Base-by-base conservation (phyloP, 306 rosid genomes). In the Prinsepia uniflora region DNA sequence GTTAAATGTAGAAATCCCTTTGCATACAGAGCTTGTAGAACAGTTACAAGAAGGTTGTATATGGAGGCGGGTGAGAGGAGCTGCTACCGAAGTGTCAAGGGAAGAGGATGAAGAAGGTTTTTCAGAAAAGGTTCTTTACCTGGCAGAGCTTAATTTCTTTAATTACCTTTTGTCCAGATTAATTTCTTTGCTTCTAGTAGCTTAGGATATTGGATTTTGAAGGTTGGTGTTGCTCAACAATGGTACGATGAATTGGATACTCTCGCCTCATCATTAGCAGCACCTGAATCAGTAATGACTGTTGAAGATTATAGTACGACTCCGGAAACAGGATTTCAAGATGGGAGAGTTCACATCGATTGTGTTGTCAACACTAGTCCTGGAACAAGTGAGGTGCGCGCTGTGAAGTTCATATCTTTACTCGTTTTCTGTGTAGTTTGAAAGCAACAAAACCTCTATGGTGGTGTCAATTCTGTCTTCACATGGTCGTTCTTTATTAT, bases 51-150 rank as follows among this genome's bases (percentile, higher is more conserved):
- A 90, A 68, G 87, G 96, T 65, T 86, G 82, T 75, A 78, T 90
- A 68, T 90, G 98, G 98, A 74, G 86, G 65, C 94, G 86, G 72
- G 87, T 92, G 69, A 88, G 97, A 76, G 98, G 98, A 63, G 83
- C 96, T 57, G 94, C 94, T 72, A 65, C 78, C 67, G 91, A 87
- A 83, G 75, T 81, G 61, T 83, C 83, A 22, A 85, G 67, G 61
- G 42, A 73, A 62, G 91, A 88, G 71, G 81, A 81, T 61, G 64
- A 10, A 53, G 84, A 87, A 42, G 84, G 75, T 70, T 76, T 88
- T 48, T 57, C 78, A 12, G 83, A 88, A 17, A 88, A 93, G 98
- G 96, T 85, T 58, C 22, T 56, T 24, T 34, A 67, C 24, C 53
- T 19, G 43, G 53, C 41, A 50, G 42, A 46, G 5, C 78, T 30